phyloP scores from a whole-genome alignment of 225 moss, liverwort and hornwort species.

The Pseudoscleropodium purum region DNA sequence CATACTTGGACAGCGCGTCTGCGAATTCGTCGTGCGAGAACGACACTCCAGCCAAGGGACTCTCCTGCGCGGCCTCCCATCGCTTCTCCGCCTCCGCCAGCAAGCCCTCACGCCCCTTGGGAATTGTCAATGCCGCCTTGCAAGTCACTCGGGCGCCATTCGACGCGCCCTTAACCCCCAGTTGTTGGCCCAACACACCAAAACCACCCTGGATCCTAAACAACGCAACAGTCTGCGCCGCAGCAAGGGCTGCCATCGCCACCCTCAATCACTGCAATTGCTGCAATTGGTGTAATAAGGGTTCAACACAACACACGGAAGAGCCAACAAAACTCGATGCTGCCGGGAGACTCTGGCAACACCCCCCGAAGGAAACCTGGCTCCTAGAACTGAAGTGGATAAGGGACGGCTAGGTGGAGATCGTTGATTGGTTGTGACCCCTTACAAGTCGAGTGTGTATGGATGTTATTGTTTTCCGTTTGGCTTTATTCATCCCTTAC shows the following conservation, averaged over 20 bases:
- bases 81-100: conserved; percentile 67
- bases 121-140: conserved; percentile 26
- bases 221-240: conserved; percentile 15
- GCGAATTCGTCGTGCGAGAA: conserved; percentile 88
- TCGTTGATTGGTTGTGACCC: not conserved
- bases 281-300: not conserved
- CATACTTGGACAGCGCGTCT: conserved; percentile 88
- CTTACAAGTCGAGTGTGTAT: not conserved
- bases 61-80: conserved; percentile 84
- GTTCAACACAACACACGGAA: not conserved
- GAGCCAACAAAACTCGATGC: not conserved
- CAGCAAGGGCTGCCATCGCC: conserved; percentile 37
- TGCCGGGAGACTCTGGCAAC: not conserved
- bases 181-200: conserved; percentile 3
- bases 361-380: not conserved
- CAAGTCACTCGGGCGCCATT: conserved; percentile 26
- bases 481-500: not conserved
- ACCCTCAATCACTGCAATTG: not conserved
- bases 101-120: conserved; percentile 31
- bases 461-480: not conserved
- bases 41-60: conserved; percentile 68
- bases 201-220: conserved; percentile 13
- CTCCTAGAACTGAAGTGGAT: not conserved
- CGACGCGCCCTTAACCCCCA: conserved; percentile 25
- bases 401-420: conserved; percentile 1